Percentiles rank a stretch among this genome's conserved stretches.
phyloP scores from a whole-genome alignment of 345 rosid species.

The Eucalyptus albens region DNA sequence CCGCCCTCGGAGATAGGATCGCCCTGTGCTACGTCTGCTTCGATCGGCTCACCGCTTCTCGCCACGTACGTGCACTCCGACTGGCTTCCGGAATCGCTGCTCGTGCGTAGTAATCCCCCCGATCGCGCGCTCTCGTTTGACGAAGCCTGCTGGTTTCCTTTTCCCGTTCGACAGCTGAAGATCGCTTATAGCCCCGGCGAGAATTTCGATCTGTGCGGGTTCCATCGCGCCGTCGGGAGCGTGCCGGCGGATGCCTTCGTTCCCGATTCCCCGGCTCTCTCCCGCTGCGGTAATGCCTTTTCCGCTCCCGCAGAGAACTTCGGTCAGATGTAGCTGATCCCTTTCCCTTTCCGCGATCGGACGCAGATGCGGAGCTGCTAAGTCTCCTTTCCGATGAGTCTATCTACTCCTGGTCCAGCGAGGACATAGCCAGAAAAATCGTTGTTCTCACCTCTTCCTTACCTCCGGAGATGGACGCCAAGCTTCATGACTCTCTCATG shows the following conservation, averaged over 20 bases:
- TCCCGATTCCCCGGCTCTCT: slow-evolving; percentile 27
- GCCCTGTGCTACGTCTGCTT: slow-evolving; percentile 51
- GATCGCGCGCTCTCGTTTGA: background rate
- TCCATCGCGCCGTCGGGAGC: slow-evolving; percentile 69
- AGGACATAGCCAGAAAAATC: slow-evolving; percentile 55
- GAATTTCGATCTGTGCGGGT: slow-evolving; percentile 58
- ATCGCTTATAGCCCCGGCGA: slow-evolving; percentile 52
- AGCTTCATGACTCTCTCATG: slow-evolving; percentile 34
- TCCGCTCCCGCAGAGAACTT: slow-evolving; percentile 16
- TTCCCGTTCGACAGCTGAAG: slow-evolving; percentile 27
- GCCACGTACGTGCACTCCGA: slow-evolving; percentile 25
- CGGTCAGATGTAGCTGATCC: background rate
- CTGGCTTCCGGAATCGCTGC: background rate
- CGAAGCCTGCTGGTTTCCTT: background rate
- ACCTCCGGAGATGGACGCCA: slow-evolving; percentile 28
- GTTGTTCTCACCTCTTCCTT: slow-evolving; percentile 54
- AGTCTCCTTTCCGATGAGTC: slow-evolving; percentile 51
- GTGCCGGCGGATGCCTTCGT: slow-evolving; percentile 47
- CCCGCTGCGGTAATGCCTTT: slow-evolving; percentile 22
- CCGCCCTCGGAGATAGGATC: slow-evolving; percentile 40
- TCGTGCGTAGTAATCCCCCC: background rate
- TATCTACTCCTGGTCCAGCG: slow-evolving; percentile 64
- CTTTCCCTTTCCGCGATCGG: background rate
- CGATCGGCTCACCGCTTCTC: slow-evolving; percentile 33
- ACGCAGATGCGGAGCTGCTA: slow-evolving; percentile 42